Evolutionary conservation across 1,139 yeast species (phyloP), one percentile per base, ranked within the genome.

Genomic region (Protomyces arabidopsidicola): DNA sequence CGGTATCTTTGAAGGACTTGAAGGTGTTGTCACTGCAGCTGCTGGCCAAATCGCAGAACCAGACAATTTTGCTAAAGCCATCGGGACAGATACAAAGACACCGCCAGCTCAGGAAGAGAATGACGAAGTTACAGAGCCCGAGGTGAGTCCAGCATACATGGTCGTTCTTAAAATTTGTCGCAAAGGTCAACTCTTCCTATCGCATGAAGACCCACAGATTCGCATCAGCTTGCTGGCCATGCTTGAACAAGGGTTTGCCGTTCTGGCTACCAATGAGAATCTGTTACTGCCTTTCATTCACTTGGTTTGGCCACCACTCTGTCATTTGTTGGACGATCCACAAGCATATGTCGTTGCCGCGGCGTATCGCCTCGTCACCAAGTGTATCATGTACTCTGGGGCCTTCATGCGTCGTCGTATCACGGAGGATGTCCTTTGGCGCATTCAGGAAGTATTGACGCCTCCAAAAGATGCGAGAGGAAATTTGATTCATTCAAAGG

Each of bases 1-100:
- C 66, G 90, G 90, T 0, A 85, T 90, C 66, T 88, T 91, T 68
- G 75, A 81, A 5, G 86, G 89, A 0, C 88, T 91, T 70, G 82
- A 81, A 56, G 85, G 87, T 18, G 75, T 91, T 1, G 79, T 86
- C 1, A 75, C 75, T 18, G 88, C 87, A 70, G 78, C 87, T 12
- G 74, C 75, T 24, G 72, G 73, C 6, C 36, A 45, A 22, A 14
- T 10, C 72, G 76, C 54, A n/a, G 39, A n/a, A 18, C 48, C 48
- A 22, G 52, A 53, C n/a, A 18, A 18, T 12, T 27, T 38, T 35
- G 45, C 20, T 24, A 53, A 20, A 48, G 34, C 60, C 9, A 31
- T 48, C 24, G 63, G 54, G 31, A 56, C 62, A 1, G 59, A 54
- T 6, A 27, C 31, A 5, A 63, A 48, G 16, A 63, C 66, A 5